These are phyloP conservation scores for Penicillium goetzii DNA, from an alignment of 495 filamentous ascomycete species.

Conservation along the genomic window DNA sequence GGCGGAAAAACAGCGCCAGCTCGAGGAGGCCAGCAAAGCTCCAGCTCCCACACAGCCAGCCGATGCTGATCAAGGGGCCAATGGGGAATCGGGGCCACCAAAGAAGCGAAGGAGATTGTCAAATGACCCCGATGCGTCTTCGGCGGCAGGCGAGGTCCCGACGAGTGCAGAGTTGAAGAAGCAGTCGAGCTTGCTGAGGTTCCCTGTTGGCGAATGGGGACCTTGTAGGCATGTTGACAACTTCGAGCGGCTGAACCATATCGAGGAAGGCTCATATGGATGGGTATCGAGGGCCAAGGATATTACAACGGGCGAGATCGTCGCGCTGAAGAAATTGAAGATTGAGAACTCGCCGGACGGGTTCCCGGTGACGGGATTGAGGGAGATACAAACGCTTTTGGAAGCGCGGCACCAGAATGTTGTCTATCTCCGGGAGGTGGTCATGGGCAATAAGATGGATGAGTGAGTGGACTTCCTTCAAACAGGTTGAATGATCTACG, in stretches of 20 bases:
- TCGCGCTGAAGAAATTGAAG: slow-evolving; percentile 94
- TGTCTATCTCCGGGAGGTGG: slow-evolving; percentile 80
- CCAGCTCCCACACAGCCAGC: slow-evolving; percentile 24
- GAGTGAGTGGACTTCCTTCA: slow-evolving; percentile 57
- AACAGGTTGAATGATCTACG: not conserved
- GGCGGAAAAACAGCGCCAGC: slow-evolving; percentile 78
- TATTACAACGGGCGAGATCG: slow-evolving; percentile 77
- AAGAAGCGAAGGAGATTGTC: slow-evolving; percentile 53
- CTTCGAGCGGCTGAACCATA: slow-evolving; percentile 92
- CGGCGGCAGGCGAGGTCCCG: slow-evolving; percentile 35
- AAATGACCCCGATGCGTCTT: slow-evolving; percentile 41
- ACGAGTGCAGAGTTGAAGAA: slow-evolving; percentile 26
- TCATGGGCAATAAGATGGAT: slow-evolving; percentile 78
- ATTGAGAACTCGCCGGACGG: slow-evolving; percentile 83
- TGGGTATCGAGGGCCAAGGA: slow-evolving; percentile 89
- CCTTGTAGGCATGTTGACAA: slow-evolving; percentile 82
- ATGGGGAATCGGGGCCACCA: slow-evolving; percentile 38
- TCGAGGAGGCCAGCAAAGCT: slow-evolving; percentile 59
- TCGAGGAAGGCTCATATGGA: slow-evolving; percentile 96
- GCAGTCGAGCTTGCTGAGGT: slow-evolving; percentile 63
- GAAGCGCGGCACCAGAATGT: slow-evolving; percentile 73
- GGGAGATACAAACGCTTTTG: slow-evolving; percentile 80
- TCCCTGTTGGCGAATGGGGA: slow-evolving; percentile 69
- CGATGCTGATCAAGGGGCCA: slow-evolving; percentile 21
- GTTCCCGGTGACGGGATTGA: slow-evolving; percentile 87